phyloP scores from a whole-genome alignment of 2,329 filamentous ascomycete species.

The Stemphylium beticola region DNA sequence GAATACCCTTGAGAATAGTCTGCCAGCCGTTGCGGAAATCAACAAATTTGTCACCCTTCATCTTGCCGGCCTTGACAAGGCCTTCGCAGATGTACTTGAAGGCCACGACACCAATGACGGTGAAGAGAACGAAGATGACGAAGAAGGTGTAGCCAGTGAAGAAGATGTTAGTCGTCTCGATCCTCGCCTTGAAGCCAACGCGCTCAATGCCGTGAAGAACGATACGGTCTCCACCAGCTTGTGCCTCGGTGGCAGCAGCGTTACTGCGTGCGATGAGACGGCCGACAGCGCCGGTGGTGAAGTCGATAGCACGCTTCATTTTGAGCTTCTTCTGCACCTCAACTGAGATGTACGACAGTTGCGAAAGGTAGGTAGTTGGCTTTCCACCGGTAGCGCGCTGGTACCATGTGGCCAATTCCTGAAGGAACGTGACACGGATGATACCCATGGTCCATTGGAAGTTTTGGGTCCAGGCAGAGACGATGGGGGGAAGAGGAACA shows the following conservation, averaged over 20 bases:
- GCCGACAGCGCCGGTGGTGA: constrained; percentile 24
- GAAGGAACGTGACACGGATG: constrained; percentile 84
- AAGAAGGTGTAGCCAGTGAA: constrained; percentile 91
- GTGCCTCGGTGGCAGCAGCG: constrained; percentile 51
- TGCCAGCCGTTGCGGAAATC: constrained; percentile 96
- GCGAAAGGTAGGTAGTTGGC: constrained; percentile 78
- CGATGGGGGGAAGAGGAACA: constrained; percentile 83
- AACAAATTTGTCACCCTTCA: constrained; percentile 84
- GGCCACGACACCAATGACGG: constrained; percentile 71
- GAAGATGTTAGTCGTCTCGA: constrained; percentile 92
- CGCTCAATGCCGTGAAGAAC: constrained; percentile 83
- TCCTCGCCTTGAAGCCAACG: constrained; percentile 82
- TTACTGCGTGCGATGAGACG: constrained; percentile 54
- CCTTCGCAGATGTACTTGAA: constrained; percentile 86
- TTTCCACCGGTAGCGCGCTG: constrained; percentile 90
- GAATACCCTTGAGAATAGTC: constrained; percentile 88
- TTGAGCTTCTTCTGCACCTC: constrained; percentile 80
- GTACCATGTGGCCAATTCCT: constrained; percentile 92
- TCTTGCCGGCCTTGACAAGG: constrained; percentile 74
- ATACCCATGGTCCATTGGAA: constrained; percentile 99
- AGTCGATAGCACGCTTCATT: constrained; percentile 39
- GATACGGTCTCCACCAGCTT: constrained; percentile 44
- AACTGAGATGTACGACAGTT: constrained; percentile 77
- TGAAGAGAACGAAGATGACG: constrained; percentile 78
- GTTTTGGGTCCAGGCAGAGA: constrained; percentile 93